Evolutionary conservation across 2,329 filamentous ascomycete species (phyloP), one percentile per base, ranked within the genome.

Genomic region (Microdochium trichocladiopsis): DNA sequence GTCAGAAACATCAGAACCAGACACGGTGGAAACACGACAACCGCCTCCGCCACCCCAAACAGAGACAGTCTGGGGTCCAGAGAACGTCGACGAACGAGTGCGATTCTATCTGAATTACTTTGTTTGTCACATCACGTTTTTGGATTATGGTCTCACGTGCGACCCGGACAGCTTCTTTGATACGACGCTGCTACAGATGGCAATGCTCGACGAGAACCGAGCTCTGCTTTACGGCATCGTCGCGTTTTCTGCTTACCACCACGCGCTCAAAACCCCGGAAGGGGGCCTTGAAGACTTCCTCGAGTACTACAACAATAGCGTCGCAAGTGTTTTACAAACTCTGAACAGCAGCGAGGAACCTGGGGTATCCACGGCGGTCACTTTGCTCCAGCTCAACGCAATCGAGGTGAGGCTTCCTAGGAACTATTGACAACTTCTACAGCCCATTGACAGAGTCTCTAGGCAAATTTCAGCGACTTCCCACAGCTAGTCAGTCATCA

Each of bases 401-500:
- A 94, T 96, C 52, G 94, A 99, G 81, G 91, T 95, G 76, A 63
- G 74, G 22, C 5, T 22, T 57, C 18, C 25, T 50, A 49, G 47
- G 52, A 56, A 54, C 57, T 22, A 10, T 43, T 55, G 28, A 60
- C 50, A 45, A 6, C 21, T 4, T 18, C 3, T 6, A 61, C 53
- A 16, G 16, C 1, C 31, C 25, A 23, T 36, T 49, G 51, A 51
- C 57, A 63, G 41, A 57, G 47, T 18, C n/a, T 52, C 47, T 61
- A 96, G 90, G 94, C 97, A 70, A 95, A 91, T 61, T 78, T 97
- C 47, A 94, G 94, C 12, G 94, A 99, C 65, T 97, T 91, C 91
- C 83, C 95, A 51, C 96, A 95, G 61, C 76, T 97, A 16, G 86
- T 94, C 69, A 89, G 91, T 22, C 94, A 97, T 66, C 92, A 96